Conservation (phyloP, 306 rosid genomes). For the Quercus variabilis region DNA sequence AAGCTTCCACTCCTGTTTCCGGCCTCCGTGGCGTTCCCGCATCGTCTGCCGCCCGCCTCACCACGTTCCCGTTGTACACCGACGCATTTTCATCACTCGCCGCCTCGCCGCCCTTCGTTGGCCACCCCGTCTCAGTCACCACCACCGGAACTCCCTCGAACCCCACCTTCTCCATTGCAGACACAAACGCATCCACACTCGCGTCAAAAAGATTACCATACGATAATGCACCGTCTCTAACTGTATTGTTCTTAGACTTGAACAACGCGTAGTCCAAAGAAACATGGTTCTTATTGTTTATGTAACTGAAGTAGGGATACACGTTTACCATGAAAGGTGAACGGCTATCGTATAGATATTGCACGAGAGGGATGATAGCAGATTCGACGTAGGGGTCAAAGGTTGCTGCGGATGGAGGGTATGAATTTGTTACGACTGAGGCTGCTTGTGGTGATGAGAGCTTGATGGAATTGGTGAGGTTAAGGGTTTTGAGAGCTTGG, state of each 20-base stretch:
- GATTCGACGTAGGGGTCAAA: conserved; percentile 12
- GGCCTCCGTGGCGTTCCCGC: conserved; percentile 30
- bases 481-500: conserved; percentile 32
- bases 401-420: conserved; percentile 23
- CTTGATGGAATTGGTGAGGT: conserved; percentile 10
- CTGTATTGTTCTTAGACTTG: neutral
- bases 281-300: neutral
- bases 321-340: conserved; percentile 34
- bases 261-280: conserved; percentile 28
- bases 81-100: conserved; percentile 21
- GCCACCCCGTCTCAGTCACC: conserved; percentile 35
- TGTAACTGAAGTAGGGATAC: conserved; percentile 32
- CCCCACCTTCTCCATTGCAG: conserved; percentile 33
- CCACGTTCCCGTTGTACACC: conserved; percentile 22
- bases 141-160: conserved; percentile 12
- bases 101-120: conserved; percentile 20
- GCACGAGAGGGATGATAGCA: conserved; percentile 16
- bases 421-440: conserved; percentile 12
- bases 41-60: conserved; percentile 9
- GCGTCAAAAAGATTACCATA: conserved; percentile 22
- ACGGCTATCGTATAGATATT: conserved; percentile 3
- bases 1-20: conserved; percentile 22
- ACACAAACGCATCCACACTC: conserved; percentile 28
- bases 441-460: conserved; percentile 31
- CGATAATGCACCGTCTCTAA: neutral